Evolutionary conservation across 257 asterid species (phyloP).

Genomic region (Solanum corneliomulleri): DNA sequence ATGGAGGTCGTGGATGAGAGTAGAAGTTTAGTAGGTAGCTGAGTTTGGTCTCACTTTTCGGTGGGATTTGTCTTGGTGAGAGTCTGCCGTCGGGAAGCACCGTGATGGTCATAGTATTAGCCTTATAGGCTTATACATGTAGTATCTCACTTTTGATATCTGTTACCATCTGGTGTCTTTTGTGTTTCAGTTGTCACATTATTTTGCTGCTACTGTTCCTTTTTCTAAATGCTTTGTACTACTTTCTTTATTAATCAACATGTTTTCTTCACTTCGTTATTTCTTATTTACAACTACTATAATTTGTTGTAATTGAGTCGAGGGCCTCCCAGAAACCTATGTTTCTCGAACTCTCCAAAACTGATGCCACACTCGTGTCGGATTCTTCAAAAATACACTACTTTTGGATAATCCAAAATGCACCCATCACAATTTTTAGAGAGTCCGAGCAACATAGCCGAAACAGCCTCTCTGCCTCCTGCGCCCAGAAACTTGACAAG

Average conservation of each 20-base stretch:
- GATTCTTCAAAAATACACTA: neutral
- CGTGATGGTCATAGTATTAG: neutral
- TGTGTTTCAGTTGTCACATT: neutral
- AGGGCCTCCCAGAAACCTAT: neutral
- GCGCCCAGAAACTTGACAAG: neutral
- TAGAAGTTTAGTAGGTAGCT: neutral
- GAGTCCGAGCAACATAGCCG: neutral
- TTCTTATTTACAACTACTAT: neutral
- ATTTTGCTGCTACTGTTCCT: neutral
- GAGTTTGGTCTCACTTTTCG: neutral
- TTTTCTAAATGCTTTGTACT: neutral
- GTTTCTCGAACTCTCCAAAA: neutral
- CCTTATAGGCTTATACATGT: neutral
- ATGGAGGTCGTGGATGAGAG: neutral
- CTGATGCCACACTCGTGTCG: neutral
- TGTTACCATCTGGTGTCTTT: neutral
- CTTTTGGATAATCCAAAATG: neutral
- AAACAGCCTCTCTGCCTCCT: neutral
- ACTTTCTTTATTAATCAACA: neutral
- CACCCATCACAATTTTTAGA: neutral
- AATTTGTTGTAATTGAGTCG: neutral
- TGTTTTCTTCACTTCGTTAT: neutral
- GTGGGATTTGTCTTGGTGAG: neutral
- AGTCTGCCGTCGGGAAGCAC: neutral
- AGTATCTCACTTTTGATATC: neutral